Base-by-base conservation (phyloP, 2,329 filamentous ascomycete genomes). In the Ophiosphaerella narmari region DNA sequence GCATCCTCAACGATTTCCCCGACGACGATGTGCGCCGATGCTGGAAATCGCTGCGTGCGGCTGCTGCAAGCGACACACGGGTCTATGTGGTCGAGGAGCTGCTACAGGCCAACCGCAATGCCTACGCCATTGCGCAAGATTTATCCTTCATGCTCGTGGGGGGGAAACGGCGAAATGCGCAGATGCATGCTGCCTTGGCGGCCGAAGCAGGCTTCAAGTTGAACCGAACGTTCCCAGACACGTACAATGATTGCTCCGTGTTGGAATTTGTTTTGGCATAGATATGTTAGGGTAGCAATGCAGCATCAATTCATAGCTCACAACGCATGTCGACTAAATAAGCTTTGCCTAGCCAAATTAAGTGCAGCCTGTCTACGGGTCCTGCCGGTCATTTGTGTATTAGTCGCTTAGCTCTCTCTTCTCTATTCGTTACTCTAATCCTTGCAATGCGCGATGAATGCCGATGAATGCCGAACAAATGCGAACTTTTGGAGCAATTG, bases 81-180 rank as follows among this genome's bases (percentile, higher is more conserved):
- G 38, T 39, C 6, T 11, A 24, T 24, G 38, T 39, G 7, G 38
- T 39, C 16, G 38, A 39, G 21, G 38, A 39, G 38, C 38, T 39
- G 16, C 38, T 39, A 2, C 38, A 39, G 38, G 38, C 9, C 8
- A 39, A 39, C 12, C 38, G 38, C 7, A 39, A 14, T 7, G 18
- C 38, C 9, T 39, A 39, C 38, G 38, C 38, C 11, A 24, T 39
- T 7, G 38, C 38, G 38, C 38, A 39, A 14, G 38, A 39, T 24
- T n/a, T 39, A n/a, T 39, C 38, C 13, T n/a, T 39, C 12, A 39
- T 39, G 38, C 16, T 39, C 7, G 21, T 39, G 2, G 38, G 38
- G 38, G 38, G 38, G 9, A 39, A 39, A n/a, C 38, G 38, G 38
- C 38, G 38, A n/a, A 39, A 24, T 26, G 38, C 38, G 38, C 38